phyloP scores from a whole-genome alignment of 2,329 filamentous ascomycete species.

The Claviceps digitariae region DNA sequence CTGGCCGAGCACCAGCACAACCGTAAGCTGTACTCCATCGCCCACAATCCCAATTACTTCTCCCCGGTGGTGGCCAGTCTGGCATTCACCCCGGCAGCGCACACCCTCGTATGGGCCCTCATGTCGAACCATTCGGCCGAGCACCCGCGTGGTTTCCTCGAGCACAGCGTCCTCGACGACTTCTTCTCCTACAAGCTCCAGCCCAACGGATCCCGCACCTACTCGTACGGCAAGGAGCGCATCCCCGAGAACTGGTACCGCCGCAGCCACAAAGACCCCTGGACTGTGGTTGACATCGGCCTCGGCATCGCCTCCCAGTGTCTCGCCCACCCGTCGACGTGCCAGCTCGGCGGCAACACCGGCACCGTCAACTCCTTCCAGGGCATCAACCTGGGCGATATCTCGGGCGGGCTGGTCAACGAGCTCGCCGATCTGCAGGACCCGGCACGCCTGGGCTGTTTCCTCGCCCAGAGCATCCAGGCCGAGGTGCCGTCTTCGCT shows the following conservation, averaged over 20 bases:
- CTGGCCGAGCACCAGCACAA: neutral
- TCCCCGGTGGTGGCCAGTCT: constrained; percentile 36
- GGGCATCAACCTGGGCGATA: constrained; percentile 27
- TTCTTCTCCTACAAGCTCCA: constrained; percentile 20
- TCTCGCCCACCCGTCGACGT: constrained; percentile 11
- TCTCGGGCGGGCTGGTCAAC: constrained; percentile 32
- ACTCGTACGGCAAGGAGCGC: constrained; percentile 31
- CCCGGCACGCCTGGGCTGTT: neutral
- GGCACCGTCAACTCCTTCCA: constrained; percentile 34
- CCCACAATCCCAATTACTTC: constrained; percentile 39
- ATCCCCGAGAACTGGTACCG: constrained; percentile 39
- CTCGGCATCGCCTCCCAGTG: constrained; percentile 20
- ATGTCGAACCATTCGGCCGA: constrained; percentile 30
- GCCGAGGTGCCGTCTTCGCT: constrained; percentile 6
- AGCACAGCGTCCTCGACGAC: constrained; percentile 4
- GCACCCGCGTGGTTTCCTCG: constrained; percentile 19
- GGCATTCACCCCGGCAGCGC: constrained; percentile 31
- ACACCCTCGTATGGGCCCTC: constrained; percentile 27
- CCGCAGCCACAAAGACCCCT: constrained; percentile 27
- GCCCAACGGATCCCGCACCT: constrained; percentile 22
- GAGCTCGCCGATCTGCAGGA: constrained; percentile 3
- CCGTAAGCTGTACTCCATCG: constrained; percentile 22
- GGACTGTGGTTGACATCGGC: constrained; percentile 25
- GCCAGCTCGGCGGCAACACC: constrained; percentile 30
- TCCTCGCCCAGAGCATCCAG: constrained; percentile 5